Base-by-base conservation (phyloP, 495 filamentous ascomycete genomes). In the Tuber indicum region DNA sequence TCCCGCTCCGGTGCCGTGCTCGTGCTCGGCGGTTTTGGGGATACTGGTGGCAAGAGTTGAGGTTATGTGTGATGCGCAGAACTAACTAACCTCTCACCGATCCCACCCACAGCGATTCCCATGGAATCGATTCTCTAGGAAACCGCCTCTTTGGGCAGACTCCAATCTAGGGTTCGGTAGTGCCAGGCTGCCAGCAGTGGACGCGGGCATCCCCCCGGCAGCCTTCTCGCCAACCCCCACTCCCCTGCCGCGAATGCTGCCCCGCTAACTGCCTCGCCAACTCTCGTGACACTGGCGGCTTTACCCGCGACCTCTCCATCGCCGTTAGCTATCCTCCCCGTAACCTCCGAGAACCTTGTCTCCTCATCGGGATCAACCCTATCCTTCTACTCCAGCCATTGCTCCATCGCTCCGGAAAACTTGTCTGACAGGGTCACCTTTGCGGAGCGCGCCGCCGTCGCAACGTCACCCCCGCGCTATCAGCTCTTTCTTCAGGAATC, bases 191-290 rank as follows among this genome's bases (percentile, higher is more conserved):
- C 43, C 41, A 0, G 19, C 23, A 14, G 46, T 43, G 14, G 52
- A 12, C 32, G 36, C 7, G 32, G 26, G 14, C n/a, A 52, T 32
- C 6, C 58, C 42, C 1, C 66, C 4, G 5, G 72, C 66, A 45
- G 74, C 26, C 41, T 80, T 81, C 58, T 47, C 77, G 41, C 81
- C 75, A 36, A 77, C 71, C 77, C 79, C 77, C 79, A 81, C 46
- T 62, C 73, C 26, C 81, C 79, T 36, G 74, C 77, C 21, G 45
- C 71, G 32, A 77, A 76, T 12, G 73, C 74, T 39, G 75, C 79
- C 45, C 75, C 49, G 42, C 73, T 73, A 10, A 79, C 79, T 41
- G 77, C 77, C n/a, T 45, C 75, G 0, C 71, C 70, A 10, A 79
- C 73, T 66, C 47, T 75, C 14, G 79, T 74, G 14, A 77, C 45